phyloP scores from a whole-genome alignment of 257 asterid genomes.

The Fraxinus excelsior region DNA sequence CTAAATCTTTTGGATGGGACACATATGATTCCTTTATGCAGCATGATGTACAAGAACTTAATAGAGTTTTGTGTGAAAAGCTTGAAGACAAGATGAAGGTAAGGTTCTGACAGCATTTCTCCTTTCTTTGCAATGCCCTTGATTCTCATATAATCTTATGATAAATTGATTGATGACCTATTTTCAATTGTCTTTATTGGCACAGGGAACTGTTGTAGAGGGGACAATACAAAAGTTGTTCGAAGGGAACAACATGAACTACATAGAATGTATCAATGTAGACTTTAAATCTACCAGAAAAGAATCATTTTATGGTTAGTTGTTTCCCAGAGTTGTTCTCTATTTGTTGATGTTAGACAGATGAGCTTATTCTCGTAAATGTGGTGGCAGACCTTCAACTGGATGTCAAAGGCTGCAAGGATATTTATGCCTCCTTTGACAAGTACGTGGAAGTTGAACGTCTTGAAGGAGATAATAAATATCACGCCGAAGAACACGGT shows the following conservation, averaged over 20 bases:
- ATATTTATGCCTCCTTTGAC: slow-evolving; percentile 66
- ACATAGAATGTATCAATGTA: slow-evolving; percentile 68
- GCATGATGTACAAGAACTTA: slow-evolving; percentile 70
- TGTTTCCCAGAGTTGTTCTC: slow-evolving; percentile 20
- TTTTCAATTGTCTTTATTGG: slow-evolving; percentile 22
- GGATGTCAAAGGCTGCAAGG: slow-evolving; percentile 67
- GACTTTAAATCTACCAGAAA: slow-evolving; percentile 65
- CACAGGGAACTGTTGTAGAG: slow-evolving; percentile 70
- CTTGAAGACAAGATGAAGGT: slow-evolving; percentile 81
- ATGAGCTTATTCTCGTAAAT: slow-evolving; percentile 14
- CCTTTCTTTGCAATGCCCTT: background rate
- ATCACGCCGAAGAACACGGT: slow-evolving; percentile 69
- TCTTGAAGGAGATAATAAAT: slow-evolving; percentile 67
- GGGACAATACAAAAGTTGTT: slow-evolving; percentile 71
- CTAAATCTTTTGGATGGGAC: slow-evolving; percentile 74
- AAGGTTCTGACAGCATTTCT: background rate
- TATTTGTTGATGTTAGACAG: background rate
- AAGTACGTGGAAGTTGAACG: slow-evolving; percentile 70
- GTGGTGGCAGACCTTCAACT: slow-evolving; percentile 62
- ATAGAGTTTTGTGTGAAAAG: slow-evolving; percentile 65
- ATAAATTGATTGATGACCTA: slow-evolving; percentile 14
- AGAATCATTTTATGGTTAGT: slow-evolving; percentile 61
- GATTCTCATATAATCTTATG: slow-evolving; percentile 5
- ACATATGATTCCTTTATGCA: slow-evolving; percentile 67
- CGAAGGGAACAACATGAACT: slow-evolving; percentile 72